phyloP scores from a whole-genome alignment of 2,329 filamentous ascomycete species.

The Ophiocordyceps camponoti-leonardi region DNA sequence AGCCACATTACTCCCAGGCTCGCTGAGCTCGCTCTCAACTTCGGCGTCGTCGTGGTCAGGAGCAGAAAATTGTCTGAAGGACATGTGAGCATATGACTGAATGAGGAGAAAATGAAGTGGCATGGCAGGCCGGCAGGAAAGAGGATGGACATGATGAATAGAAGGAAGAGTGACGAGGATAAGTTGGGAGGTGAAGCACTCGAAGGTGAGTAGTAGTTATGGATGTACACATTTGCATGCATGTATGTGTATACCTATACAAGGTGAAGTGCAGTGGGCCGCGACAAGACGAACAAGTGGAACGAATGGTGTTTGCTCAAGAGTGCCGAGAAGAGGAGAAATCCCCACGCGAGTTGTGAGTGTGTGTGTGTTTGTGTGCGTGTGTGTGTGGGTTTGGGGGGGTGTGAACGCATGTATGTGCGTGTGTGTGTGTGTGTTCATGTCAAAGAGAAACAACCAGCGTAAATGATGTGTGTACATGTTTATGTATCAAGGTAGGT shows the following conservation, averaged over 20 bases:
- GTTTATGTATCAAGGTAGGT: too few relatives aligned
- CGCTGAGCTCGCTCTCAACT: slow-evolving; percentile 22
- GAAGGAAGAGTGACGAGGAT: neutral
- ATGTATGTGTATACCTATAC: too few relatives aligned
- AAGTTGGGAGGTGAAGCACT: neutral
- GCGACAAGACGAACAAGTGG: neutral
- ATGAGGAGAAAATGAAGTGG: neutral
- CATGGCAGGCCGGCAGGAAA: neutral
- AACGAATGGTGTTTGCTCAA: neutral
- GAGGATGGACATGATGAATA: neutral
- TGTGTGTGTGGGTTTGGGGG: too few relatives aligned
- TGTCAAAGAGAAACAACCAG: too few relatives aligned
- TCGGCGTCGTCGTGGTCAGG: slow-evolving; percentile 14
- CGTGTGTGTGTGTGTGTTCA: too few relatives aligned
- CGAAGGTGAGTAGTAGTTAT: too few relatives aligned
- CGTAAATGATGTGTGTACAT: too few relatives aligned
- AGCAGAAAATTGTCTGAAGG: slow-evolving; percentile 10
- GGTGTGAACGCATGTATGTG: too few relatives aligned
- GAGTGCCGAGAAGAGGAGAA: neutral
- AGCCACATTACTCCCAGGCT: slow-evolving; percentile 16
- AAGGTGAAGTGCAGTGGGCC: neutral
- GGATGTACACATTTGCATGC: too few relatives aligned
- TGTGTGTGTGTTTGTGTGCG: too few relatives aligned
- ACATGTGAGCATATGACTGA: slow-evolving; percentile 8
- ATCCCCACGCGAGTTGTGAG: too few relatives aligned